phyloP scores from a whole-genome alignment of 164 flowering plant species.

The Kingdonia uniflora region DNA sequence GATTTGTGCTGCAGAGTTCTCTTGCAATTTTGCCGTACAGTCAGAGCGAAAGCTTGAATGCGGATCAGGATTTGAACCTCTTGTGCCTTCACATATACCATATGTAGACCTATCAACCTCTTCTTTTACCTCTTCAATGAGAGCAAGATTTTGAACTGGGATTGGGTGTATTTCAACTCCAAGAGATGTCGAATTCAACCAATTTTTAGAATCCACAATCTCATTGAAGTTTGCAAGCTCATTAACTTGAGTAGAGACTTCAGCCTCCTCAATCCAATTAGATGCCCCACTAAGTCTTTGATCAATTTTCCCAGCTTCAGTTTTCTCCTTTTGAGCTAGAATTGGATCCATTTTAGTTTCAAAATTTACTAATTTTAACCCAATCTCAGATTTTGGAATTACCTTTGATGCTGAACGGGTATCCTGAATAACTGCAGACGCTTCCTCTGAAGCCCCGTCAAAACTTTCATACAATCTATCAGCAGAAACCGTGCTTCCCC shows the following conservation, averaged over 20 bases:
- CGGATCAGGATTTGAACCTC: conserved; percentile 8
- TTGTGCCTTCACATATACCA: conserved; percentile 5
- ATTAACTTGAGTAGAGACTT: neutral
- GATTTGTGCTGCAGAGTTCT: neutral
- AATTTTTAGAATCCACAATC: no score
- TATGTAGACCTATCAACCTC: conserved; percentile 5
- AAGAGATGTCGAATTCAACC: no score
- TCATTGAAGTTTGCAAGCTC: no score
- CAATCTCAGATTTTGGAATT: conserved; percentile 10
- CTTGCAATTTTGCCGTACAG: conserved; percentile 4
- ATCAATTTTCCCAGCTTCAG: conserved; percentile 9
- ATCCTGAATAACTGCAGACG: neutral
- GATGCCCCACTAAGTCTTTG: conserved; percentile 9
- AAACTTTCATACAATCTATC: conserved; percentile 16
- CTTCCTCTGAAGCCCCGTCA: conserved; percentile 16
- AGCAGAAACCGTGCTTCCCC: conserved; percentile 10
- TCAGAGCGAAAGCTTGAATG: conserved; percentile 2
- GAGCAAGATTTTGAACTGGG: conserved; percentile 4
- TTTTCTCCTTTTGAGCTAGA: conserved; percentile 5
- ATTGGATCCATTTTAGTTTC: conserved; percentile 6
- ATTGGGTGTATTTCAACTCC: no score
- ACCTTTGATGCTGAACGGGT: conserved; percentile 7
- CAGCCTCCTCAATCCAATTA: neutral
- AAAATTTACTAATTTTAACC: conserved; percentile 2
- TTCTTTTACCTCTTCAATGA: conserved; percentile 1